phyloP scores from a whole-genome alignment of 306 rosid genomes.

The Pyrus communis region DNA sequence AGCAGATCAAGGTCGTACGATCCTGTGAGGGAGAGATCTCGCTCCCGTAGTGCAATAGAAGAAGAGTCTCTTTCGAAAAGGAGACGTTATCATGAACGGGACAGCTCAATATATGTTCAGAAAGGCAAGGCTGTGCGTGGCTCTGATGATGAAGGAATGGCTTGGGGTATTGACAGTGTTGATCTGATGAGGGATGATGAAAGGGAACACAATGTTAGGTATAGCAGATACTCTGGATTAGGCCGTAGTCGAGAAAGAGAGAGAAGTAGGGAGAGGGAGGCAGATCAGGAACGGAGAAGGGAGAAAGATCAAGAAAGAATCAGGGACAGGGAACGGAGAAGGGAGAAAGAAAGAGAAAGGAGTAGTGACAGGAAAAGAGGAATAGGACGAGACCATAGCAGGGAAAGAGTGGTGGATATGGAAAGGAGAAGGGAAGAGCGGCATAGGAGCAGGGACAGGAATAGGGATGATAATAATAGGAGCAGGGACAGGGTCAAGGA shows the following conservation, averaged over 20 bases:
- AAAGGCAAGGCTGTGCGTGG: conserved; percentile 27
- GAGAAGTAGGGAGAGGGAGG: conserved; percentile 42
- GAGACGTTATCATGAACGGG: conserved; percentile 30
- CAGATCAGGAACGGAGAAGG: conserved; percentile 20
- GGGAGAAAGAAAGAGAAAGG: conserved; percentile 47
- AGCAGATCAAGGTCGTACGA: conserved; percentile 61
- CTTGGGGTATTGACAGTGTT: conserved; percentile 6
- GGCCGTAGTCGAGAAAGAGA: conserved; percentile 34
- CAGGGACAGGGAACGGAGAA: conserved; percentile 45
- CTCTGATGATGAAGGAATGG: conserved; percentile 38
- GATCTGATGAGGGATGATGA: conserved; percentile 41
- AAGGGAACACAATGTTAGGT: conserved; percentile 30
- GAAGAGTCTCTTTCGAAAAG: conserved; percentile 50
- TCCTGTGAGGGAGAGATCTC: conserved; percentile 51
- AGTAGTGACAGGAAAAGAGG: conserved; percentile 50
- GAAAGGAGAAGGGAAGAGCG: conserved; percentile 44
- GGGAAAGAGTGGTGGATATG: conserved; percentile 44
- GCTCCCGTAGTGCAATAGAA: conserved; percentile 47
- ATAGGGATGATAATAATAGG: conserved; percentile 34
- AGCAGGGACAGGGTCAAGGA: conserved; percentile 5
- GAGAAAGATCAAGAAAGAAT: conserved; percentile 49
- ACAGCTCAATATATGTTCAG: conserved; percentile 15
- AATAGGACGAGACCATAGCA: conserved; percentile 36
- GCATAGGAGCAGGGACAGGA: conserved; percentile 38
- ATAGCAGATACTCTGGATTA: conserved; percentile 13